Evolutionary conservation across 257 asterid species (phyloP).

Genomic region (Ligustrum vulgare): DNA sequence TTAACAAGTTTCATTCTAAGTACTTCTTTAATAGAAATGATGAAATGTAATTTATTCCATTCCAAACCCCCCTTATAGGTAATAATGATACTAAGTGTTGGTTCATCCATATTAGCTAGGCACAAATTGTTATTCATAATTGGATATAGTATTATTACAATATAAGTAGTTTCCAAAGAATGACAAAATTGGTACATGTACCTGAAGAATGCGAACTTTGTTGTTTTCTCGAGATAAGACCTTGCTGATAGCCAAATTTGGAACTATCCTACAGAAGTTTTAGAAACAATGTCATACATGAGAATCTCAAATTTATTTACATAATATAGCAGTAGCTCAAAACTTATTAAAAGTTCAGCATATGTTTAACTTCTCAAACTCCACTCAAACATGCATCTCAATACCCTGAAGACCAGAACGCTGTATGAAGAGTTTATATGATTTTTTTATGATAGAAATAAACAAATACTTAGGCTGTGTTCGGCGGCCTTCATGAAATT

Average conservation of each 20-base stretch:
- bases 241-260: conserved; percentile 96
- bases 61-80: too few species aligned
- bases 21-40: too few species aligned
- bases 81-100: too few species aligned
- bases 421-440: conserved; percentile 8
- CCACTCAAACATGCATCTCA: conserved; percentile 7
- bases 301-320: neutral
- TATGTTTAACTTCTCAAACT: neutral
- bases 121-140: too few species aligned
- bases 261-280: conserved; percentile 78
- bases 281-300: neutral
- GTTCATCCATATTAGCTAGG: too few species aligned
- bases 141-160: too few species aligned
- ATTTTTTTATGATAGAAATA: neutral
- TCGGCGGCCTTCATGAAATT: too few species aligned
- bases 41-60: too few species aligned
- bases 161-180: neutral
- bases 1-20: too few species aligned
- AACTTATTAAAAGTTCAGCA: neutral
- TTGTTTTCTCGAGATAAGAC: conserved; percentile 81
- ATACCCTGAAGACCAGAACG: too few species aligned
- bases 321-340: neutral
- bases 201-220: conserved; percentile 95
- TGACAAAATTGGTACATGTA: conserved; percentile 20
- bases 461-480: too few species aligned